Conservation (phyloP, 208 protist genomes). For the Trypanosoma rangeli region DNA sequence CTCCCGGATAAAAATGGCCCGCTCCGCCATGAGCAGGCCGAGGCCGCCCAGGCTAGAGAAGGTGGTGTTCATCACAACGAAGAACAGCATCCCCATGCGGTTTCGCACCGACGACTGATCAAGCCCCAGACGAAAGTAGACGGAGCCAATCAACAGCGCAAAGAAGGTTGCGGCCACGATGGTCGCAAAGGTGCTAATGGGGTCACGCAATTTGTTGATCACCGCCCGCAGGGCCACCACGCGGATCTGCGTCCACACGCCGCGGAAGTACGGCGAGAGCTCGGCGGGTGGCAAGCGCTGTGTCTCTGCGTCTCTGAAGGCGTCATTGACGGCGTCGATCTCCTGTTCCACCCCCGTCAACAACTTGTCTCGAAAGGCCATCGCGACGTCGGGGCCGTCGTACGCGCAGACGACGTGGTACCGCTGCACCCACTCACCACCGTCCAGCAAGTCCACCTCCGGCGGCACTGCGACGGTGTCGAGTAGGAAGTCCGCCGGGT, state of each 20-base stretch:
- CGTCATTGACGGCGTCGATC: constrained; percentile 14
- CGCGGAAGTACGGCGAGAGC: constrained; percentile 33
- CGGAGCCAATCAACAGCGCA: constrained; percentile 61
- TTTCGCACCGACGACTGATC: constrained; percentile 49
- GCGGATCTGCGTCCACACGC: constrained; percentile 46
- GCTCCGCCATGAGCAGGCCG: constrained; percentile 54
- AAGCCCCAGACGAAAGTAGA: constrained; percentile 68
- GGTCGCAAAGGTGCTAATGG: constrained; percentile 43
- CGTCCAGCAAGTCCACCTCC: constrained; percentile 15
- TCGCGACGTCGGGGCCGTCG: constrained; percentile 45
- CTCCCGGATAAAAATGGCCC: constrained; percentile 60
- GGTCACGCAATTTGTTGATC: constrained; percentile 61
- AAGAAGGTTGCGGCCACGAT: constrained; percentile 57
- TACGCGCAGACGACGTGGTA: constrained; percentile 7
- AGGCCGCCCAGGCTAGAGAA: constrained; percentile 59
- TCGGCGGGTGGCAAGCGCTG: not conserved
- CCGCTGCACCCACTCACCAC: constrained; percentile 3
- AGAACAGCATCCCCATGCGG: constrained; percentile 75
- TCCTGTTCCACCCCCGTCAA: constrained; percentile 29
- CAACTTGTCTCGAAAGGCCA: constrained; percentile 38
- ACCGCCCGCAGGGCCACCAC: constrained; percentile 56
- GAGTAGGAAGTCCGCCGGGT: constrained; percentile 88
- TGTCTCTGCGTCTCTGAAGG: not conserved
- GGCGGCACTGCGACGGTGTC: constrained; percentile 46
- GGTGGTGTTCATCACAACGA: constrained; percentile 71